A percentile compares a stretch with the other conserved stretches of the same genome.
Conservation (phyloP, 305 asterid species). For the Caryopteris hybrid region DNA sequence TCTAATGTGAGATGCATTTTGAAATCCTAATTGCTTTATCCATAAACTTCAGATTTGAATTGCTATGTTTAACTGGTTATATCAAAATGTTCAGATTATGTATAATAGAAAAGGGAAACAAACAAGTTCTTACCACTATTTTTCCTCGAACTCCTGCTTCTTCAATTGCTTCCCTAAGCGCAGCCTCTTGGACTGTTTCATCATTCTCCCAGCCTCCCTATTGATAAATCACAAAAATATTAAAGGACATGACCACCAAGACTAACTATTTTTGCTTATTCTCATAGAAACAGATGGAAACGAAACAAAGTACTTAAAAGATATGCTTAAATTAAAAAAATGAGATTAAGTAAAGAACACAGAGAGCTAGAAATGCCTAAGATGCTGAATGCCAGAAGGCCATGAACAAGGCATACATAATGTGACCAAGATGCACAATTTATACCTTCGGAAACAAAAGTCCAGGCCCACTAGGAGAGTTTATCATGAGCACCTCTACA, state of each 20-base stretch:
- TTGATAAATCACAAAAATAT: not conserved
- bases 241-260: not conserved
- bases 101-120: not conserved
- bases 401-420: not conserved
- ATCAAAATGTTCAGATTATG: not conserved
- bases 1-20: not conserved
- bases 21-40: not conserved
- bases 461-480: slow-evolving; percentile 70
- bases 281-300: not conserved
- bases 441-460: slow-evolving; percentile 68
- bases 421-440: not conserved
- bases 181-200: slow-evolving; percentile 67
- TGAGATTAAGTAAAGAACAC: not conserved
- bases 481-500: slow-evolving; percentile 67
- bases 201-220: slow-evolving; percentile 83
- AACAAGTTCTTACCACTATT: slow-evolving; percentile 37
- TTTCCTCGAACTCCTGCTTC: slow-evolving; percentile 81
- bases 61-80: not conserved
- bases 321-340: not conserved
- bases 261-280: not conserved
- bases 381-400: not conserved
- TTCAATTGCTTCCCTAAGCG: slow-evolving; percentile 62
- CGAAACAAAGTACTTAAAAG: not conserved
- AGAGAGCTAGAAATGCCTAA: not conserved
- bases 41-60: not conserved